These are phyloP conservation scores for Mortierella sp. DNA, from an alignment of 371 early-diverging fungal genomes.

Conservation along the genomic window DNA sequence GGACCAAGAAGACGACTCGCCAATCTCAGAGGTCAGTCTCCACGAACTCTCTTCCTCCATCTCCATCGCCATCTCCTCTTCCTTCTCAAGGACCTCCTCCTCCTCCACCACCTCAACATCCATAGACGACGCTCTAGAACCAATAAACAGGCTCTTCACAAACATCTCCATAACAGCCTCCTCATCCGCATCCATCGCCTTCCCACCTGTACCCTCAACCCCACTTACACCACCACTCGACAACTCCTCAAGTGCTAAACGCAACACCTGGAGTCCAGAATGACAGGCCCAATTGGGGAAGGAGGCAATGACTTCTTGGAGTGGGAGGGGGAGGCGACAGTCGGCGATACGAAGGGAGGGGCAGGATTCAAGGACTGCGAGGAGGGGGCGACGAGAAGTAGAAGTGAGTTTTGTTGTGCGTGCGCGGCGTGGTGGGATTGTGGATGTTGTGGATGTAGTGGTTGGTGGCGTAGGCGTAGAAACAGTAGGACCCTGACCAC, in stretches of 20 bases:
- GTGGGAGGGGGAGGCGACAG: constrained; percentile 16
- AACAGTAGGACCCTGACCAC: neutral
- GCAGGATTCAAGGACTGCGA: constrained; percentile 23
- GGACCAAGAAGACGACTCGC: constrained; percentile 1
- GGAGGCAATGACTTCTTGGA: constrained; percentile 27
- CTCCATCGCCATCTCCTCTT: neutral
- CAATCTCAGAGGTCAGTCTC: neutral
- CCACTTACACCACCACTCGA: neutral
- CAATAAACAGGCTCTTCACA: constrained; percentile 27
- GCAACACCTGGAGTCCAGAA: constrained; percentile 8
- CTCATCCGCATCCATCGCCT: constrained; percentile 26
- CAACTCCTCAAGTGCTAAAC: constrained; percentile 25
- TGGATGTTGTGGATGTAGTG: neutral
- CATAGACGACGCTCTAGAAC: neutral
- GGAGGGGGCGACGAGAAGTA: neutral
- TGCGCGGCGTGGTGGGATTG: neutral
- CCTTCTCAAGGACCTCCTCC: too few species aligned
- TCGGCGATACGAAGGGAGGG: constrained; percentile 17
- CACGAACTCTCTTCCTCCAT: neutral
- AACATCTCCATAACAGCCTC: constrained; percentile 38
- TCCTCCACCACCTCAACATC: neutral
- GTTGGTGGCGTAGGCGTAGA: neutral
- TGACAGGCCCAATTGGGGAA: constrained; percentile 29
- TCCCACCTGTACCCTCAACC: neutral
- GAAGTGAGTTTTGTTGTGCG: neutral